Base-by-base conservation (phyloP, 345 rosid genomes). In the Aurinia saxatilis region DNA sequence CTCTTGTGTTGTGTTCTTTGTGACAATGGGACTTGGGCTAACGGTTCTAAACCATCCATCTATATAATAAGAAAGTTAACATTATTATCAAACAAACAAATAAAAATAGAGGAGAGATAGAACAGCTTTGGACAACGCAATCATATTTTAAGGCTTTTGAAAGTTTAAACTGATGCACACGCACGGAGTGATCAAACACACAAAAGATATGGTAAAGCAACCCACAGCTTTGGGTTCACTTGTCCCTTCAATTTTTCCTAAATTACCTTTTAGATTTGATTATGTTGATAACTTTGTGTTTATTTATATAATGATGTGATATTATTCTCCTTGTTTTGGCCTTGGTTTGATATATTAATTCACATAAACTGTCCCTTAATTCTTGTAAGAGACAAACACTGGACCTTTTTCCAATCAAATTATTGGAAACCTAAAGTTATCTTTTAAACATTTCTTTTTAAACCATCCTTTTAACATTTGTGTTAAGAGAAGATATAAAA, bases 361-460 rank as follows among this genome's bases (percentile, higher is more conserved):
- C 36, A 1, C 46, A 59, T 31, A 1, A 33, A 53, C 38, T 72
- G 82, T 65, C 81, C 64, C 72, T 77, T 64, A 23, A 44, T 53
- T 67, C 57, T 51, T 64, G 55, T 30, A 55, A 77, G 82, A 73
- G 83, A 54, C 80, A 74, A 72, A 60, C 63, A 47, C 17, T 68
- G 54, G 56, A 70, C 21, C 27, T 31, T 75, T 66, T 55, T 14
- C 13, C 34, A 21, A n/a, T n/a, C n/a, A n/a, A n/a, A n/a, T n/a
- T n/a, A n/a, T n/a, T n/a, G n/a, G n/a, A n/a, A n/a, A n/a, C n/a
- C n/a, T n/a, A n/a, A n/a, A n/a, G n/a, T n/a, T n/a, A n/a, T n/a
- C n/a, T n/a, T n/a, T n/a, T n/a, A n/a, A n/a, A n/a, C n/a, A n/a
- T n/a, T n/a, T n/a, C n/a, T n/a, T n/a, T n/a, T n/a, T n/a, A n/a